Evolutionary conservation across 306 rosid species (phyloP).

Genomic region (Cucumis cinereus): DNA sequence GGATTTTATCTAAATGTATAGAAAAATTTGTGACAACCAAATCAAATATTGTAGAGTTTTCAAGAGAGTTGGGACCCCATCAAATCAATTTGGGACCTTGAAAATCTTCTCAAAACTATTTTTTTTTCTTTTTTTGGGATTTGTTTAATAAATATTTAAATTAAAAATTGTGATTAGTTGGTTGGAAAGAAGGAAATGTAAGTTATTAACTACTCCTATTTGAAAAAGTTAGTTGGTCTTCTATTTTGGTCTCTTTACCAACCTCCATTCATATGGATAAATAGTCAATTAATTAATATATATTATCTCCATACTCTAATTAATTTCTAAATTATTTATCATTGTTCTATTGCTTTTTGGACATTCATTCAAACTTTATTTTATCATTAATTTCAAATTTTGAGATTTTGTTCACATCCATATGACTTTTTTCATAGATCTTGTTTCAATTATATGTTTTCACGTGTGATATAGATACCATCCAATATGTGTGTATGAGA

Average conservation of each 20-base stretch:
- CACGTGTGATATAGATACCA: too few relatives aligned
- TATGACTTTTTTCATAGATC: background rate
- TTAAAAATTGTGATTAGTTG: background rate
- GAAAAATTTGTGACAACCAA: background rate
- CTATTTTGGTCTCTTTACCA: background rate
- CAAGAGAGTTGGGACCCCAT: conserved; percentile 7
- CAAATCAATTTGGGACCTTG: conserved; percentile 18
- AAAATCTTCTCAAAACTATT: background rate
- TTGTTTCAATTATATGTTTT: background rate
- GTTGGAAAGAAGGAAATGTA: background rate
- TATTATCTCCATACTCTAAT: background rate
- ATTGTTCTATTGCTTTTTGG: background rate
- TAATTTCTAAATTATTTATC: background rate
- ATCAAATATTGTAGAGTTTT: background rate
- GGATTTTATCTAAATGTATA: background rate
- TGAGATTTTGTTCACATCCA: background rate
- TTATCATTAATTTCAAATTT: background rate
- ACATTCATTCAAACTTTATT: background rate
- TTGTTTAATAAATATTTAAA: background rate
- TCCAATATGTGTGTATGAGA: background rate
- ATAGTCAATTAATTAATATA: background rate
- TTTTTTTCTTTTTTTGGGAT: background rate
- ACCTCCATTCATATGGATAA: background rate
- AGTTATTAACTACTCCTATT: background rate
- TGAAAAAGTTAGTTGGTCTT: background rate